Evolutionary conservation across 306 rosid species (phyloP), one percentile per base, ranked within the genome.

Genomic region (Elaeagnus macrophylla): DNA sequence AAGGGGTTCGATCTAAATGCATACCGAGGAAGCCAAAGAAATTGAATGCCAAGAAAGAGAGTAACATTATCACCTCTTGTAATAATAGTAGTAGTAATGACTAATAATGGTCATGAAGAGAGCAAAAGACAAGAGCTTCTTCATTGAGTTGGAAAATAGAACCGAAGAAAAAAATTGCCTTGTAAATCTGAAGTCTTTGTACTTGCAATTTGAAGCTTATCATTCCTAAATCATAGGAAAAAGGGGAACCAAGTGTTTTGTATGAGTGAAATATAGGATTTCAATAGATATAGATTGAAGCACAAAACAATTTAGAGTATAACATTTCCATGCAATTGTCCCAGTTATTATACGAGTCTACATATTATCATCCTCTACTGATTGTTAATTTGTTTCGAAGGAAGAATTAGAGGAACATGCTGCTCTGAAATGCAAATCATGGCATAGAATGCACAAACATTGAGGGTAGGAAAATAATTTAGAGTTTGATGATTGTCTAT

Each of bases 21-120:
- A 82, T 91, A 59, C 99, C 99, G 4, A 76, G 93, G 66, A 91
- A 73, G 72, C 75, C 82, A 7, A 87, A 72, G 75, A 10, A 84
- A 36, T 25, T 66, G 36, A 12, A 72, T 45, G 37, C 70, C 12
- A 83, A 72, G 81, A 91, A 76, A 70, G 93, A 75, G 51, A 39
- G 38, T 42, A 42, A 42, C 44, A 52, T 18, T 0, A 43, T 40
- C 16, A 37, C 57, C 54, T 52, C 69, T 51, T 62, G 68, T 50
- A 71, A 62, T 53, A 57, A 48, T 12, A 59, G 6, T 35, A 57
- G 71, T 62, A 51, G 55, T 25, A 2, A 5, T 25, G 4, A 5
- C 12, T 41, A 48, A 77, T 67, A 48, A 64, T 20, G 50, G 66
- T 20, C 83, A 79, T 53, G 79, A 65, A 5, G 89, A 80, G 44